Conservation (phyloP, 2,329 filamentous ascomycete species). For the Alternaria alternata region DNA sequence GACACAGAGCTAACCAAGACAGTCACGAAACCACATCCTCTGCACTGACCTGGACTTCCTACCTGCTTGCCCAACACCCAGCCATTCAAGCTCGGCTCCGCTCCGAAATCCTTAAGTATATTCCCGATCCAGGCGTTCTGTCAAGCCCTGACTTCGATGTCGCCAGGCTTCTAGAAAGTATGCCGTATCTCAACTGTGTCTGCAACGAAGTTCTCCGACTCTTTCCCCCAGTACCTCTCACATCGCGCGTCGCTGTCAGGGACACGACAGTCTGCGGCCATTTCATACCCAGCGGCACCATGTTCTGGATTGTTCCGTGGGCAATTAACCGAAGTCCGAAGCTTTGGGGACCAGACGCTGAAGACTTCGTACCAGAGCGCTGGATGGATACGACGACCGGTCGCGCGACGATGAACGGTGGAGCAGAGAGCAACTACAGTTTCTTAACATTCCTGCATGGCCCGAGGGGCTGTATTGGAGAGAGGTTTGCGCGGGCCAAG, state of each 20-base stretch:
- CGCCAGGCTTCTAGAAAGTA: slow-evolving; percentile 52
- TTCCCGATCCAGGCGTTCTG: slow-evolving; percentile 57
- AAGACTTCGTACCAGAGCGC: slow-evolving; percentile 54
- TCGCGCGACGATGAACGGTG: slow-evolving; percentile 52
- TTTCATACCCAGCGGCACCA: slow-evolving; percentile 51
- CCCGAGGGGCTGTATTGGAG: slow-evolving; percentile 51
- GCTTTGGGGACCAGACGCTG: slow-evolving; percentile 55
- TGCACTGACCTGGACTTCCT: slow-evolving; percentile 77
- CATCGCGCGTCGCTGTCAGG: slow-evolving; percentile 41
- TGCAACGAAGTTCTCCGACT: slow-evolving; percentile 54
- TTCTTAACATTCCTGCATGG: slow-evolving; percentile 57
- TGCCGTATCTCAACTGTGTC: slow-evolving; percentile 57
- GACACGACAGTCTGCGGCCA: slow-evolving; percentile 46
- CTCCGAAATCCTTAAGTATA: slow-evolving; percentile 68
- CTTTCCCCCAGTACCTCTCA: slow-evolving; percentile 50
- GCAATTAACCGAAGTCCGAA: slow-evolving; percentile 54
- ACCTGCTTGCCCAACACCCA: slow-evolving; percentile 72
- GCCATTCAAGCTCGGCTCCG: slow-evolving; percentile 73
- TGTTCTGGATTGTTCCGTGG: slow-evolving; percentile 51
- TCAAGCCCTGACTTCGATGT: slow-evolving; percentile 33
- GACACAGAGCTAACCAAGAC: background rate
- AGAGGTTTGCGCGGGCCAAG: slow-evolving; percentile 50
- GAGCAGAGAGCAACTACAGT: slow-evolving; percentile 50
- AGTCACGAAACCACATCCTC: slow-evolving; percentile 79
- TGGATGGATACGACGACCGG: slow-evolving; percentile 54